Evolutionary conservation across 176 grass and related monocot species (phyloP).

Genomic region (Leersia perrieri): DNA sequence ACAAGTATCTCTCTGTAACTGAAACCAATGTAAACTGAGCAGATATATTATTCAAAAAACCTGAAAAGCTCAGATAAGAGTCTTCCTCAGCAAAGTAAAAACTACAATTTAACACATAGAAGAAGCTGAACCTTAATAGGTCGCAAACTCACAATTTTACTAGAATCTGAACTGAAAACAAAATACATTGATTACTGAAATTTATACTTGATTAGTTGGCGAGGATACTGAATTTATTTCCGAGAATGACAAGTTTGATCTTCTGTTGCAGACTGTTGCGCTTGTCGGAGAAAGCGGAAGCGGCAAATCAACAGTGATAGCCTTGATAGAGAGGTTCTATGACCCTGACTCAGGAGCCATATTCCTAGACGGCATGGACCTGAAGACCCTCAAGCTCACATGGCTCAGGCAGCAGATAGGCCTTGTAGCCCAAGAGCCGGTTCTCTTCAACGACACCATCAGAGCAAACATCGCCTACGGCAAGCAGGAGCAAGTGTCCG

Average conservation of each 20-base stretch:
- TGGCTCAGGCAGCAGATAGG: conserved; percentile 75
- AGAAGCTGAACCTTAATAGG: neutral
- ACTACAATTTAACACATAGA: neutral
- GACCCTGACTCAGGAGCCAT: conserved; percentile 58
- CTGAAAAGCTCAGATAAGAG: neutral
- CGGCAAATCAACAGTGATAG: conserved; percentile 77
- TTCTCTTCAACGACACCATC: conserved; percentile 66
- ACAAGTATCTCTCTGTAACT: neutral
- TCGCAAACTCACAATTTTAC: neutral
- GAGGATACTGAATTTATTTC: neutral
- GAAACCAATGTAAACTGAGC: neutral
- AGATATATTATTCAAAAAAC: neutral
- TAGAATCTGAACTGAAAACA: neutral
- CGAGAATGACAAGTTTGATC: neutral
- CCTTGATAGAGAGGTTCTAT: conserved; percentile 76
- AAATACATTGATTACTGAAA: neutral
- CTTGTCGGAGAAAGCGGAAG: conserved; percentile 81
- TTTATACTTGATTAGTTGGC: neutral
- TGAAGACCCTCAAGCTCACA: conserved; percentile 53
- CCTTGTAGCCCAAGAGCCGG: conserved; percentile 67
- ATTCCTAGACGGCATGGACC: conserved; percentile 47
- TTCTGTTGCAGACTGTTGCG: conserved; percentile 55
- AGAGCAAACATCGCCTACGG: conserved; percentile 70
- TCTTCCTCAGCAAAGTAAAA: neutral
- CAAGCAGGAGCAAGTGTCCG: conserved; percentile 42